Base-by-base conservation (phyloP, 208 protist species). In the Phytomonas francai region DNA sequence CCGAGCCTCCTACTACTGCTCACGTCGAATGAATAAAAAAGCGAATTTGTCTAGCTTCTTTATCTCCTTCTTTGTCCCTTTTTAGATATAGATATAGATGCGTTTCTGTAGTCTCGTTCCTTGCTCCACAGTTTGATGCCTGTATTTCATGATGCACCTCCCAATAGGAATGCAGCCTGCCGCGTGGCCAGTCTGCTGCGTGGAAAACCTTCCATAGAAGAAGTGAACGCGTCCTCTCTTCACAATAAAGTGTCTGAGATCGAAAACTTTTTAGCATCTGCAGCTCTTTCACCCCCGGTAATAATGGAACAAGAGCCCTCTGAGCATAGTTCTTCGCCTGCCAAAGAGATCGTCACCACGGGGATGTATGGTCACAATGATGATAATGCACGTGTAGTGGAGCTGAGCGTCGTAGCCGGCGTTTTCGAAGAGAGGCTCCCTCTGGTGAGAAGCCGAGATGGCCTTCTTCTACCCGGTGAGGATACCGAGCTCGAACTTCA, bases 371-470 rank as follows among this genome's bases (percentile, higher is more conserved):
- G 7, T 11, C 2, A 49, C n/a, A 39, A 45, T 30, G 63, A 65
- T 29, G 68, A 63, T 1, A 67, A 70, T 0, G 16, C 5, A n/a
- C 71, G 51, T 28, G 65, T 70, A 16, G 77, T 94, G 54, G 78
- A 93, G 62, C 80, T 96, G 19, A 89, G 70, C 61, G 83, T 96
- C 12, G 88, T 96, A 3, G 88, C 91, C 0, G 91, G 91, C 11
- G 91, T 96, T 51, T 65, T 96, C 8, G 84, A 95, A 73, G 73
- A 79, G 30, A 63, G 68, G 33, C 63, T 71, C 5, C 19, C 22
- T 8, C 27, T 11, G 25, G 59, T 8, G 34, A 27, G 19, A 4
- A 27, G 25, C 61, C 57, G 27, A 74, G 78, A 67, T 49, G 83
- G 81, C n/a, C 34, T 96, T 8, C 66, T 96, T 12, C 69, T 96